These are phyloP conservation scores for Lactarius psammicola DNA, from an alignment of 768 basidiomycete genomes.

Conservation along the genomic window DNA sequence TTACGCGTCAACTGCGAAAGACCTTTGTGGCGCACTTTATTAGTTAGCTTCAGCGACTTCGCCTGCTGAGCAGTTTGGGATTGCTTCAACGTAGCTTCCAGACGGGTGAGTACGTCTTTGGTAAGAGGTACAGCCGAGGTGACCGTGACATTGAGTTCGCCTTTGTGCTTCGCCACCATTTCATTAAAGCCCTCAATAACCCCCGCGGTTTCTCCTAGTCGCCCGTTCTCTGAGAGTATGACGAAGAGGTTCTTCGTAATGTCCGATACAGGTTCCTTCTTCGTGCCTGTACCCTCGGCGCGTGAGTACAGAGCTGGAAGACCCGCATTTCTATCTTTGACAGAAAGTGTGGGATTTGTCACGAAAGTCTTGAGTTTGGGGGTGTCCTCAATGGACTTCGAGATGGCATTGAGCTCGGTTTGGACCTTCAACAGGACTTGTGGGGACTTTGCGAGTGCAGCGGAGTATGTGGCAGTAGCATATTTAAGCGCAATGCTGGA, in stretches of 20 bases:
- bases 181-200: constrained; percentile 92
- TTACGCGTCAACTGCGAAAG: background rate
- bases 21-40: constrained; percentile 62
- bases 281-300: constrained; percentile 56
- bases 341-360: constrained; percentile 87
- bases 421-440: constrained; percentile 83
- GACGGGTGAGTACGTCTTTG: constrained; percentile 67
- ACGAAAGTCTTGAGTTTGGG: constrained; percentile 72
- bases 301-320: constrained; percentile 66
- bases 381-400: constrained; percentile 62
- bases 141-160: constrained; percentile 90
- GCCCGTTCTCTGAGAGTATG: constrained; percentile 91
- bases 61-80: constrained; percentile 83
- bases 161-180: constrained; percentile 84
- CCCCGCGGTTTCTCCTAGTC: constrained; percentile 77
- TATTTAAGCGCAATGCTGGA: constrained; percentile 81
- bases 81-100: constrained; percentile 85
- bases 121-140: constrained; percentile 83
- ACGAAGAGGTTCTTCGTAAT: constrained; percentile 89
- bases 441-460: constrained; percentile 80
- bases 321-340: constrained; percentile 67
- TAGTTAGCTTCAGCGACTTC: constrained; percentile 84
- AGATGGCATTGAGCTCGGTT: constrained; percentile 72
- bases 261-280: constrained; percentile 77
- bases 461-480: constrained; percentile 77